phyloP scores from a whole-genome alignment of 495 filamentous ascomycete genomes.

The Trypethelium eluteriae region DNA sequence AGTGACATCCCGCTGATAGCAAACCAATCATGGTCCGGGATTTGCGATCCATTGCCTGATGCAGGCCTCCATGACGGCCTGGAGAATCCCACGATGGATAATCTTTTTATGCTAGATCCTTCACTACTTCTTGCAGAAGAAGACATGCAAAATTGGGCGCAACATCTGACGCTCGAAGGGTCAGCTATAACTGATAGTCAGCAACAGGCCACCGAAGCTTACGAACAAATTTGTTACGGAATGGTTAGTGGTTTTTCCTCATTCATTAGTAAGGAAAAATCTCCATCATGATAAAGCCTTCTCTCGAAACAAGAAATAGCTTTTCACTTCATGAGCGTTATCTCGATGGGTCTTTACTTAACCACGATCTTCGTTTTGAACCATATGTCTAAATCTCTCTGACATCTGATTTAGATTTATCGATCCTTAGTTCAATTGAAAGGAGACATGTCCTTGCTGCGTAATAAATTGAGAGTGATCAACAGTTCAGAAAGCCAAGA shows the following conservation, averaged over 20 bases:
- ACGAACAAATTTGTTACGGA: constrained; percentile 19
- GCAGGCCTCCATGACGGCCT: neutral
- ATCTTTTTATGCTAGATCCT: neutral
- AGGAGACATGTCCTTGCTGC: constrained; percentile 13
- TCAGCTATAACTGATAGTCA: neutral
- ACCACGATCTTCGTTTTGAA: neutral
- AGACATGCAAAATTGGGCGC: neutral
- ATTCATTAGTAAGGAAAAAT: neutral
- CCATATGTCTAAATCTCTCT: neutral
- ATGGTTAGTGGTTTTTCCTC: constrained; percentile 10
- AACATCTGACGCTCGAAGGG: neutral
- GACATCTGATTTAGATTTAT: constrained; percentile 14
- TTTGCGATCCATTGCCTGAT: neutral
- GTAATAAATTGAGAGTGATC: neutral
- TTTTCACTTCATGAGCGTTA: too few species aligned
- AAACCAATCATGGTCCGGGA: neutral
- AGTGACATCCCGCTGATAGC: neutral
- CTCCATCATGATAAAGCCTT: neutral
- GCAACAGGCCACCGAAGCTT: neutral
- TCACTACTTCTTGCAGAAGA: neutral
- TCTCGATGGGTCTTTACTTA: too few species aligned
- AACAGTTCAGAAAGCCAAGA: neutral
- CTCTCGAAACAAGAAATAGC: neutral
- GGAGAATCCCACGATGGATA: neutral
- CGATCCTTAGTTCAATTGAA: constrained; percentile 13